A percentile compares a stretch with the other conserved stretches of the same genome.
Evolutionary conservation across 805 yeast species (phyloP).

Genomic region (Cyberlindnera galapagoensis): DNA sequence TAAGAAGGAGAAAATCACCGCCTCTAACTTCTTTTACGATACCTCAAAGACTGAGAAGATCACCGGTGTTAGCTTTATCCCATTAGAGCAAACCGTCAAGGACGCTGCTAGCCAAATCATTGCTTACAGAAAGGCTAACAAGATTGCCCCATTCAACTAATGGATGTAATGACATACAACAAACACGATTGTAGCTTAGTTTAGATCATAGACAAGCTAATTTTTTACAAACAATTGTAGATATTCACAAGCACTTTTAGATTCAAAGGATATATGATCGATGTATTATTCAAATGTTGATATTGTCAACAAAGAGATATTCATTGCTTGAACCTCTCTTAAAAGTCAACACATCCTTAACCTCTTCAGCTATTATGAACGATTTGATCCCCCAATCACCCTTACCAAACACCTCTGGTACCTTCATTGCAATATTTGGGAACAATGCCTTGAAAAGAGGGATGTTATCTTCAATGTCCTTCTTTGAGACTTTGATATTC

Average conservation of each 20-base stretch:
- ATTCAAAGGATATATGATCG: neutral
- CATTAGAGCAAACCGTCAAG: conserved; percentile 31
- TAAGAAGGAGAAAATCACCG: conserved; percentile 11
- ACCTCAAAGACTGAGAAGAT: conserved; percentile 12
- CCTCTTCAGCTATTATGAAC: conserved; percentile 40
- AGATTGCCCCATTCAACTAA: too few species aligned
- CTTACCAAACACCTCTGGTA: conserved; percentile 51
- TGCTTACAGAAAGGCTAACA: conserved; percentile 9
- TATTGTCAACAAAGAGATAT: conserved; percentile 27
- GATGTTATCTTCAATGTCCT: conserved; percentile 49
- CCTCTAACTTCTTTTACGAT: conserved; percentile 7
- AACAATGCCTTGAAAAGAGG: conserved; percentile 48
- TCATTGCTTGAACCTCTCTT: conserved; percentile 30
- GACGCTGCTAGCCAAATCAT: conserved; percentile 35
- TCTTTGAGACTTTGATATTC: conserved; percentile 37
- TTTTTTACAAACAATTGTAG: too few species aligned
- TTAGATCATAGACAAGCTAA: too few species aligned
- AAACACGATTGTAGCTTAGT: neutral
- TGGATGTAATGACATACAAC: neutral
- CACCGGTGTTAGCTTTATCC: conserved; percentile 24
- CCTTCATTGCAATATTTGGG: conserved; percentile 38
- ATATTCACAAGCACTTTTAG: neutral
- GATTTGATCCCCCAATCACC: conserved; percentile 39
- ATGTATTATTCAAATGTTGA: conserved; percentile 3
- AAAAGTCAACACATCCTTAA: conserved; percentile 48